Conservation (phyloP, 257 asterid genomes). For the Anisodus tanguticus region DNA sequence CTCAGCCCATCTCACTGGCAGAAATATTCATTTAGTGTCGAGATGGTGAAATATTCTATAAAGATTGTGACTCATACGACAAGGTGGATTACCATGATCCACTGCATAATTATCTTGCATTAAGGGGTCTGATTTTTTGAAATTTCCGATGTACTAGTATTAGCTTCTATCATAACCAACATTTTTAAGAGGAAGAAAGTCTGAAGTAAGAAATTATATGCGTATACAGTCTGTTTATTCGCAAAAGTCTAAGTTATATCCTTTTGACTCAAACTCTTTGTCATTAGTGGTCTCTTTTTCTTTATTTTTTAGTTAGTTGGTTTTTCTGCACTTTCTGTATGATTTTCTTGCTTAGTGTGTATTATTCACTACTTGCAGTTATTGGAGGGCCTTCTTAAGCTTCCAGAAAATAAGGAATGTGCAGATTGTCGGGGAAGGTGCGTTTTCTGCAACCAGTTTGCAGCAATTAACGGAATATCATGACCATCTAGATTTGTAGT, state of each 20-base stretch:
- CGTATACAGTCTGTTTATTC: background rate
- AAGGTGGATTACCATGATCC: background rate
- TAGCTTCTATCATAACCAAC: background rate
- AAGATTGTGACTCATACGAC: background rate
- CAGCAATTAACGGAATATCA: background rate
- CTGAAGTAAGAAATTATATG: background rate
- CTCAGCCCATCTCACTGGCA: background rate
- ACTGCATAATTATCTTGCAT: background rate
- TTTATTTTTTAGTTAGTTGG: background rate
- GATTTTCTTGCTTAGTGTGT: constrained; percentile 4
- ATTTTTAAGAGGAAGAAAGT: background rate
- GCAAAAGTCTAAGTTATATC: background rate
- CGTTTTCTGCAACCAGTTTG: constrained; percentile 32
- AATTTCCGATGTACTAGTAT: background rate
- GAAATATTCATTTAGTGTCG: background rate
- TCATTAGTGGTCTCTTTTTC: background rate
- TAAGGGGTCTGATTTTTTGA: background rate
- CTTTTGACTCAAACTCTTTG: background rate
- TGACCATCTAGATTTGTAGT: background rate
- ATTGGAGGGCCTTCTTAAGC: constrained; percentile 76
- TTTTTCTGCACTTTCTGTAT: background rate
- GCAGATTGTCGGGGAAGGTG: constrained; percentile 90
- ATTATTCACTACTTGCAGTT: constrained; percentile 46
- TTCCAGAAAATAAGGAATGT: constrained; percentile 83
- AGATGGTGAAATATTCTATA: background rate